Base-by-base conservation (phyloP, 305 asterid species). In the Rubia tinctorum region DNA sequence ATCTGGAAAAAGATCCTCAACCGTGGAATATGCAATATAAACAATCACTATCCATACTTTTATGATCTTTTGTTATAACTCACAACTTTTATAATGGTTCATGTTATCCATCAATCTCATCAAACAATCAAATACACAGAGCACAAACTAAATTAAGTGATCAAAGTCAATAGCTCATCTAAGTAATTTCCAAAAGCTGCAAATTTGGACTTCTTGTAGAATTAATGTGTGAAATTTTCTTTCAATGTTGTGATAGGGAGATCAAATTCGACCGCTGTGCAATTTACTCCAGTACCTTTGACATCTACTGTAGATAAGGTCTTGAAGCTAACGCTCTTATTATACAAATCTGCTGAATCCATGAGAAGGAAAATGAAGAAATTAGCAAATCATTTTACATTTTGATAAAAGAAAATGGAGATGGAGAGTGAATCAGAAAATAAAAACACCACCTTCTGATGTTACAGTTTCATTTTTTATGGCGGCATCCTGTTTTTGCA, bases 401-500 rank as follows among this genome's bases (percentile, higher is more conserved):
- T 22, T 7, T 15, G 65, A 11, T 2, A 12, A 17, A 15, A 0
- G 1, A 51, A 17, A 20, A 51, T 47, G 0, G 3, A 0, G 55
- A 22, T 23, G 22, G 40, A 55, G 39, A 44, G 8, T 0, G 2
- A 47, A 49, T 65, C 20, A 6, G 53, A 15, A 51, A 51, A 15
- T 51, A 17, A 15, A 51, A 4, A 15, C 17, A 51, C 9, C 72
- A 75, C 80, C 80, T 5, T 78, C 75, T 63, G 69, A 68, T 63
- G 75, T 66, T 44, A 42, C 67, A 37, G 68, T 71, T 65, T 72
- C 82, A 43, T 80, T 66, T 69, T 75, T 72, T 7, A 78, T 49
- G 20, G 72, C 66, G 8, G 69, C n/a, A 20, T 71, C 65, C 66
- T 75, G 77, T 49, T 74, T 85, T 59, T 75, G 75, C 61, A 77